Evolutionary conservation across 352 stramenopile genomes (phyloP).

Genomic region (Globisporangium acanthophoron): DNA sequence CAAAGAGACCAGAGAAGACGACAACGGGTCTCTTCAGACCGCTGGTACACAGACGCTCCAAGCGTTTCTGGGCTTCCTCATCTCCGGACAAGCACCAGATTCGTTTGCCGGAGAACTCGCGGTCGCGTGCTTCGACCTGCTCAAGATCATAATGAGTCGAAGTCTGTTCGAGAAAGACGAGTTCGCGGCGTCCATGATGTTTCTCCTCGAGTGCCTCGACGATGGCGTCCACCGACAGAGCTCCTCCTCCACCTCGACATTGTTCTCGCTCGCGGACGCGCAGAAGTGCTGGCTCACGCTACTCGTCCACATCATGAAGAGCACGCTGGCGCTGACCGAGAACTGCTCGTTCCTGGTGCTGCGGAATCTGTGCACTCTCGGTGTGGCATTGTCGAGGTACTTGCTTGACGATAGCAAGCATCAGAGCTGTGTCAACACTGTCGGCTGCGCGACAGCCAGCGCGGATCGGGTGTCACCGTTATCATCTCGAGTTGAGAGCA

Average conservation of each 20-base stretch:
- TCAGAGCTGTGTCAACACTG: constrained; percentile 8
- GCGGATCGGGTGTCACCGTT: background rate
- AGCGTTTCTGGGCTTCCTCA: constrained; percentile 13
- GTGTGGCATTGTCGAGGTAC: constrained; percentile 48
- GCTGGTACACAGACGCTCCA: constrained; percentile 9
- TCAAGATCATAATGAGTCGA: constrained; percentile 28
- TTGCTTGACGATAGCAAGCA: constrained; percentile 49
- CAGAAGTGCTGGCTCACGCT: constrained; percentile 65
- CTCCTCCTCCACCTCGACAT: background rate
- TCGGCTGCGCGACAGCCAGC: background rate
- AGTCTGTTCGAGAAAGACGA: constrained; percentile 51
- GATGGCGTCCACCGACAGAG: constrained; percentile 14
- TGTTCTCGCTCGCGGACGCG: constrained; percentile 15
- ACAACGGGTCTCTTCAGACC: background rate
- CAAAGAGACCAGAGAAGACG: background rate
- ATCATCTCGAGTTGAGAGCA: constrained; percentile 8
- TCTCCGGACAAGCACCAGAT: constrained; percentile 7
- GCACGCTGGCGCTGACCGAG: constrained; percentile 31
- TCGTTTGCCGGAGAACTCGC: constrained; percentile 9
- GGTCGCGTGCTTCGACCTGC: constrained; percentile 38
- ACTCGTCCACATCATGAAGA: constrained; percentile 45
- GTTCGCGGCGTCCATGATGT: constrained; percentile 58
- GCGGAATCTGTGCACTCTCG: constrained; percentile 50
- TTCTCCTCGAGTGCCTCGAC: constrained; percentile 49
- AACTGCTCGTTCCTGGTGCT: constrained; percentile 44